Percentiles rank a stretch among this genome's conserved stretches.
These are phyloP conservation scores for Yamadazyma philogaea DNA, from an alignment of 805 yeast species.

Conservation along the genomic window DNA sequence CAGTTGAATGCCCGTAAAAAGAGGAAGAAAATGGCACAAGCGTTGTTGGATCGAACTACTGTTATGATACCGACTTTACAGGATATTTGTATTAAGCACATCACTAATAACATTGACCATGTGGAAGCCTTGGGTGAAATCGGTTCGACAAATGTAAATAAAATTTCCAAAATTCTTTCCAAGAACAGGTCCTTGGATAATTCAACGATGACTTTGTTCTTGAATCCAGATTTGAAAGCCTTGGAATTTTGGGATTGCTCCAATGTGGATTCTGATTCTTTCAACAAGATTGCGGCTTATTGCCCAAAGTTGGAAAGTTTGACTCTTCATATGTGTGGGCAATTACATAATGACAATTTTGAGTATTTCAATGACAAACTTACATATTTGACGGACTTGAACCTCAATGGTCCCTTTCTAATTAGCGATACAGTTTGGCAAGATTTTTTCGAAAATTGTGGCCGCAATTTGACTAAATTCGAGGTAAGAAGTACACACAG, in stretches of 20 bases:
- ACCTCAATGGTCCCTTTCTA: conserved; percentile 88
- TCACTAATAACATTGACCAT: conserved; percentile 64
- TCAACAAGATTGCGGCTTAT: conserved; percentile 66
- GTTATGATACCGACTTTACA: conserved; percentile 69
- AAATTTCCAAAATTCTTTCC: conserved; percentile 72
- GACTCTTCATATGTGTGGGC: conserved; percentile 89
- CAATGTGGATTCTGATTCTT: conserved; percentile 60
- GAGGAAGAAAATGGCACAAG: conserved; percentile 78
- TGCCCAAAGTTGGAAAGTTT: conserved; percentile 71
- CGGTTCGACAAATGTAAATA: conserved; percentile 66
- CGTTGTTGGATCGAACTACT: conserved; percentile 70
- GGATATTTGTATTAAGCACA: conserved; percentile 70
- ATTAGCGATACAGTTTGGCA: conserved; percentile 78
- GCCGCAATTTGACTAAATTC: conserved; percentile 53
- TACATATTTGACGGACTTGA: conserved; percentile 47
- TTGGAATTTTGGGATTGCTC: conserved; percentile 94
- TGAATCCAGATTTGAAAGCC: conserved; percentile 53
- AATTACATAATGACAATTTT: conserved; percentile 73
- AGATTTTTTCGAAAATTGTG: conserved; percentile 59
- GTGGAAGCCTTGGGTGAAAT: conserved; percentile 86
- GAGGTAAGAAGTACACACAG: conserved; percentile 81
- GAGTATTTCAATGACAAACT: conserved; percentile 61
- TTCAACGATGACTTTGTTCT: conserved; percentile 67
- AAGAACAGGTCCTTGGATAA: conserved; percentile 78
- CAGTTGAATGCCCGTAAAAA: conserved; percentile 66